Conservation (phyloP, 345 rosid species). For the Nasturtium officinale region DNA sequence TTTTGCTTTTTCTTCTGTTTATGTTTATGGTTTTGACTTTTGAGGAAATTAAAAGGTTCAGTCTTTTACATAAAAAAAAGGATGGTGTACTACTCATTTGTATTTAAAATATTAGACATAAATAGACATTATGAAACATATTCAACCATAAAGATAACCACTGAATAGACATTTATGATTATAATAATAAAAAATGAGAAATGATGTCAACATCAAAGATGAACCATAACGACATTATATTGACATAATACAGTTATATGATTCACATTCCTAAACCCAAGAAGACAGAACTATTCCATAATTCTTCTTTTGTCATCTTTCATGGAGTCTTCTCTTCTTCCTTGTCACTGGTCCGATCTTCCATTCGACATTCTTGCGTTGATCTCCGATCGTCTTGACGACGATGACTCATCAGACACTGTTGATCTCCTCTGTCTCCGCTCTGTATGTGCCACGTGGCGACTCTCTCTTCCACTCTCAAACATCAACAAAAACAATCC, state of each 20-base stretch:
- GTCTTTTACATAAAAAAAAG: too few species aligned
- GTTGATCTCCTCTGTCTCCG: constrained; percentile 32
- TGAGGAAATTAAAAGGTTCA: too few species aligned
- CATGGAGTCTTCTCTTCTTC: constrained; percentile 25
- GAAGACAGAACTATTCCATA: constrained; percentile 3
- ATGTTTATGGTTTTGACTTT: too few species aligned
- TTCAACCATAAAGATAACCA: neutral
- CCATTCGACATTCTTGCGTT: constrained; percentile 35
- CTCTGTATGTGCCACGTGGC: constrained; percentile 41
- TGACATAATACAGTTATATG: constrained; percentile 13
- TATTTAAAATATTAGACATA: neutral
- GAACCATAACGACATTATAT: constrained; percentile 26
- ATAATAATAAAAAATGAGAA: neutral
- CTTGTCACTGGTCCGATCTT: constrained; percentile 35
- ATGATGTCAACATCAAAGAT: constrained; percentile 35
- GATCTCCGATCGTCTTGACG: constrained; percentile 11
- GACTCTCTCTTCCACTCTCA: constrained; percentile 24
- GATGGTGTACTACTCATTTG: neutral
- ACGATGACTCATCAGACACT: constrained; percentile 26
- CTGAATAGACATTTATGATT: constrained; percentile 15
- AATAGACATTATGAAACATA: constrained; percentile 2
- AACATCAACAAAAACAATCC: constrained; percentile 1
- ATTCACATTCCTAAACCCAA: constrained; percentile 23
- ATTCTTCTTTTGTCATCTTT: neutral
- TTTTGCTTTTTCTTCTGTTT: too few species aligned